Base-by-base conservation (phyloP, 1,284 basidiomycete genomes). In the Ceratorhiza oryzae-sativae region DNA sequence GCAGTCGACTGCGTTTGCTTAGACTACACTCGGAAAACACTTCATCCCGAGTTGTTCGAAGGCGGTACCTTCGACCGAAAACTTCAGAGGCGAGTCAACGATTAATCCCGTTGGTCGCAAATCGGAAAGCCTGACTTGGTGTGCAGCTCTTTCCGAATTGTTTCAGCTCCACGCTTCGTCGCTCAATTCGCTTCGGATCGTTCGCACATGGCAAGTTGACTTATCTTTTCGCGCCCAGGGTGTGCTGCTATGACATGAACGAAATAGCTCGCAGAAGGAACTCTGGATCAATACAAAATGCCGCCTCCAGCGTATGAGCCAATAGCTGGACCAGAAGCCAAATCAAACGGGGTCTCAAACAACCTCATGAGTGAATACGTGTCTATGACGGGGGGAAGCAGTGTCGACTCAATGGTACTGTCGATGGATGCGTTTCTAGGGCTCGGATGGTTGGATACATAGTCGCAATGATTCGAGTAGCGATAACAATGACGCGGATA, bases 131-230 rank as follows among this genome's bases (percentile, higher is more conserved):
- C 30, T 41, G n/a, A 25, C 48, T 10, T 10, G 3, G 2, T 10
- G 25, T 18, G 34, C 42, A 67, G 62, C 25, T 51, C 34, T 30
- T 67, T 67, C 39, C 62, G 62, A 39, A 48, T 67, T 5, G 42
- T 67, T 41, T 41, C 62, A 42, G 48, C 62, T 20, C 20, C 48
- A 23, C 48, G 34, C 48, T 55, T 53, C 20, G 25, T 67, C 15
- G 62, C 48, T 9, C 48, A 67, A 30, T 67, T 67, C 20, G 62
- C 62, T 23, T 67, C 62, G n/a, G 62, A 67, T 49, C 62, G 62
- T 15, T 67, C 62, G 2, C 62, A 67, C 36, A 67, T 67, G 62
- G 49, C 48, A 25, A 48, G 25, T 55, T 15, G 15, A 39, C n/a
- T 32, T 13, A 25, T 18, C 30, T n/a, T 53, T 8, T 10, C 9